A percentile compares a stretch with the other conserved stretches of the same genome.
Conservation (phyloP, 805 yeast genomes). For the Saturnispora serradocipensis region DNA sequence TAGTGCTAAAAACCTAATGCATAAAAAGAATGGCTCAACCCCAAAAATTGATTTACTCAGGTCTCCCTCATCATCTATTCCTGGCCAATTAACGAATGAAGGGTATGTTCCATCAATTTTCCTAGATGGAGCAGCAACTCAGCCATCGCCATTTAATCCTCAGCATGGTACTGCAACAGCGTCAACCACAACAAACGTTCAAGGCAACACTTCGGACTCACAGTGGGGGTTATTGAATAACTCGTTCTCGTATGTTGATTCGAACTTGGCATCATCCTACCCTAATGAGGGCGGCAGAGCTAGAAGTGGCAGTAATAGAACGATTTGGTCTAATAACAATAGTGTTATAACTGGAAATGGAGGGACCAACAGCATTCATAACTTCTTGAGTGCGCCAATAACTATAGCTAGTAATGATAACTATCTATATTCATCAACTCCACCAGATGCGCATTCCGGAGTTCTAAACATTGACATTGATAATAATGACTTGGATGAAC, state of each 20-base stretch:
- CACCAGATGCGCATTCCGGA: background rate
- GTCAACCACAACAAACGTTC: background rate
- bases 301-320: conserved; percentile 5
- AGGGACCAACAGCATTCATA: conserved; percentile 2
- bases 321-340: conserved; percentile 8
- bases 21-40: background rate
- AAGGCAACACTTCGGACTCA: background rate
- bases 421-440: background rate
- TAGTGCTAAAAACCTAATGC: conserved; percentile 7
- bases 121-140: conserved; percentile 10
- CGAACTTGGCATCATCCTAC: background rate
- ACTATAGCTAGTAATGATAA: background rate
- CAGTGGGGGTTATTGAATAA: background rate
- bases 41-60: background rate
- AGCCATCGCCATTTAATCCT: conserved; percentile 13
- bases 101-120: conserved; percentile 5
- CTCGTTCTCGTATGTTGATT: conserved; percentile 4
- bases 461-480: background rate
- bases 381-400: conserved; percentile 9
- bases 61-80: conserved; percentile 3
- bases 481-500: conserved; percentile 4
- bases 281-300: conserved; percentile 1
- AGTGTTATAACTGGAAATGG: conserved; percentile 12
- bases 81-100: background rate
- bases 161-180: background rate